A percentile compares a stretch with the other conserved stretches of the same genome.
Conservation (phyloP, 345 rosid genomes). For the Bruguiera parviflora region DNA sequence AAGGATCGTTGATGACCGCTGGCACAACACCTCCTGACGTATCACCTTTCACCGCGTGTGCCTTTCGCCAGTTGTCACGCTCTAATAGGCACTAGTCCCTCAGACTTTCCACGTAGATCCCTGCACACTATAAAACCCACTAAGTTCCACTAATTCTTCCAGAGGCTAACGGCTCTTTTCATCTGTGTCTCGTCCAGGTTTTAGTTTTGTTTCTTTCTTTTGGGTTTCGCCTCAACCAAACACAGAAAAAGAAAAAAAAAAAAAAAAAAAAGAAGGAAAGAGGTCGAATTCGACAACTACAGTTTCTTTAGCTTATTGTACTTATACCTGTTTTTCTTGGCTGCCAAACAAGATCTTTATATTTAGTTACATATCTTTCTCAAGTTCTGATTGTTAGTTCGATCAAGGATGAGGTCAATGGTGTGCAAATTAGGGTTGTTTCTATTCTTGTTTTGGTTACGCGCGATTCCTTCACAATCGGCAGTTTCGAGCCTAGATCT, state of each 20-base stretch:
- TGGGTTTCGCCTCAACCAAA: constrained; percentile 5
- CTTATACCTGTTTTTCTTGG: background rate
- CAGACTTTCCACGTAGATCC: background rate
- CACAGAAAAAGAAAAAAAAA: background rate
- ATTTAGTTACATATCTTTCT: background rate
- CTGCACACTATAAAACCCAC: no score
- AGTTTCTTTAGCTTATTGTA: background rate
- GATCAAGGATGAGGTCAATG: constrained; percentile 5
- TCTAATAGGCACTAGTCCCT: background rate
- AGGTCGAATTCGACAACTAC: background rate
- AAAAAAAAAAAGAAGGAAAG: background rate
- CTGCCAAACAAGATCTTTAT: no score
- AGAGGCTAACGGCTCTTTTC: background rate
- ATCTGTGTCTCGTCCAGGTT: background rate
- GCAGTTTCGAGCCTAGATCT: constrained; percentile 95
- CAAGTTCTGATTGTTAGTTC: background rate
- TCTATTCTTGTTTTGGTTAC: constrained; percentile 3
- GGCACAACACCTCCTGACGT: constrained; percentile 3
- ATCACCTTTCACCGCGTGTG: constrained; percentile 16
- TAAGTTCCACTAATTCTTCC: background rate
- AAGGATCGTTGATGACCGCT: background rate
- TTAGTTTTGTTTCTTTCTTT: no score
- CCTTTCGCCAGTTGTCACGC: background rate
- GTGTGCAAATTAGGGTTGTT: constrained; percentile 17
- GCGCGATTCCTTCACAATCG: constrained; percentile 40